phyloP scores from a whole-genome alignment of 2,329 filamentous ascomycete species.

The Spiromastix sp. region DNA sequence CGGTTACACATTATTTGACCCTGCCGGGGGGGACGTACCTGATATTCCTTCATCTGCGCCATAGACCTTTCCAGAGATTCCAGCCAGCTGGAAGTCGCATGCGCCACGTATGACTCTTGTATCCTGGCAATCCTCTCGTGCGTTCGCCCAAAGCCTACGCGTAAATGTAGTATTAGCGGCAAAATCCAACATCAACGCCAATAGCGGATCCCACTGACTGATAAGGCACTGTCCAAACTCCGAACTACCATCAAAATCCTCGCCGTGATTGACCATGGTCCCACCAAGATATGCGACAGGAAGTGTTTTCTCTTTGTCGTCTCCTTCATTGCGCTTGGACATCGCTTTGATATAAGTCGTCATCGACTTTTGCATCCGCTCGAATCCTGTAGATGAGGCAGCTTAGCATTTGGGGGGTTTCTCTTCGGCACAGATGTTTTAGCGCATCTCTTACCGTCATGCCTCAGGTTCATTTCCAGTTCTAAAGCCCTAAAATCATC shows the following conservation, averaged over 20 bases:
- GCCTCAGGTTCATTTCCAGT: constrained; percentile 76
- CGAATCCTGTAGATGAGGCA: constrained; percentile 55
- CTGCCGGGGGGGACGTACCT: constrained; percentile 53
- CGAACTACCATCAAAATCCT: constrained; percentile 84
- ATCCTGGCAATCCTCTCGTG: constrained; percentile 80
- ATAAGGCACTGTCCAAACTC: constrained; percentile 83
- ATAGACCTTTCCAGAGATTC: constrained; percentile 84
- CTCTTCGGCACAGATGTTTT: not conserved
- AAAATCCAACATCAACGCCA: not conserved
- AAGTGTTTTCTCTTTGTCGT: constrained; percentile 79
- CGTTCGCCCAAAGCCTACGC: constrained; percentile 62
- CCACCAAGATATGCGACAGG: constrained; percentile 71
- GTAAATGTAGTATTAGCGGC: not conserved
- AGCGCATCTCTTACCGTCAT: constrained; percentile 56
- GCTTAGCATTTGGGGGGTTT: constrained; percentile 10
- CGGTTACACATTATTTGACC: constrained; percentile 5
- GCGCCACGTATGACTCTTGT: constrained; percentile 71
- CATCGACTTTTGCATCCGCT: constrained; percentile 79
- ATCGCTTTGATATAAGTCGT: constrained; percentile 79
- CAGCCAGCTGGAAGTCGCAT: constrained; percentile 74
- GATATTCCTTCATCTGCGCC: constrained; percentile 95
- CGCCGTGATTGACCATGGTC: constrained; percentile 78
- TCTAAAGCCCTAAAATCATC: constrained; percentile 90
- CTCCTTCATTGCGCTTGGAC: constrained; percentile 70
- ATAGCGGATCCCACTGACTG: constrained; percentile 37